Evolutionary conservation across 768 basidiomycete species (phyloP), one percentile per base, ranked within the genome.

Genomic region (Boletus edulis): DNA sequence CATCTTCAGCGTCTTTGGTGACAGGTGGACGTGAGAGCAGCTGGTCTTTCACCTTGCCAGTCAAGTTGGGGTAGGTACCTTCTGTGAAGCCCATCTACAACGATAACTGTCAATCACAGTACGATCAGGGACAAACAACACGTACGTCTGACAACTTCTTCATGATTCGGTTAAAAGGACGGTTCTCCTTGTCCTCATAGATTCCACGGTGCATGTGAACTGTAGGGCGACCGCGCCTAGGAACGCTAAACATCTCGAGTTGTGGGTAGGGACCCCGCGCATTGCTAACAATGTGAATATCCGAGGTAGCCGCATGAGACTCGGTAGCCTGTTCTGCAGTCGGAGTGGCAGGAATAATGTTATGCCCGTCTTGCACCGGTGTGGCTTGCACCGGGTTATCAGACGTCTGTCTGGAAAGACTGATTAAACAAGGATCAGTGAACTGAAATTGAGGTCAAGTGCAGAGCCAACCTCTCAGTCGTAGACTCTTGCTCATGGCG

Each of bases 81-180:
- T 83, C 76, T 12, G 81, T 83, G 60, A 89, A 88, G n/a, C 87
- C 87, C 87, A 89, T 89, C 87, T 89, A 47, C 34, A 44, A 40
- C 14, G 22, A 41, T n/a, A 14, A 49, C 8, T 18, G 46, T 62
- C 27, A 54, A 20, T 45, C 51, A 62, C 18, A 64, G 62, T 38
- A 29, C 4, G 35, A 39, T 7, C 43, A 46, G 24, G 29, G 52
- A 40, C 12, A 42, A 37, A 53, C 3, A 49, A 32, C 11, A 78
- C 83, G 48, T 68, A 89, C 87, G 65, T 87, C 88, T 51, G 79
- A 79, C 15, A 91, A 73, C 60, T 82, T 80, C 61, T 69, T 80
- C 52, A 75, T 77, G 59, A 89, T 82, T 44, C 83, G 76, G 48
- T 74, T 70, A 10, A 78, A 58, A 24, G 80, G 72, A 40, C 81